A percentile compares a stretch with the other conserved stretches of the same genome.
Evolutionary conservation across 2,329 filamentous ascomycete species (phyloP).

Genomic region (Nannizzia gypsea): DNA sequence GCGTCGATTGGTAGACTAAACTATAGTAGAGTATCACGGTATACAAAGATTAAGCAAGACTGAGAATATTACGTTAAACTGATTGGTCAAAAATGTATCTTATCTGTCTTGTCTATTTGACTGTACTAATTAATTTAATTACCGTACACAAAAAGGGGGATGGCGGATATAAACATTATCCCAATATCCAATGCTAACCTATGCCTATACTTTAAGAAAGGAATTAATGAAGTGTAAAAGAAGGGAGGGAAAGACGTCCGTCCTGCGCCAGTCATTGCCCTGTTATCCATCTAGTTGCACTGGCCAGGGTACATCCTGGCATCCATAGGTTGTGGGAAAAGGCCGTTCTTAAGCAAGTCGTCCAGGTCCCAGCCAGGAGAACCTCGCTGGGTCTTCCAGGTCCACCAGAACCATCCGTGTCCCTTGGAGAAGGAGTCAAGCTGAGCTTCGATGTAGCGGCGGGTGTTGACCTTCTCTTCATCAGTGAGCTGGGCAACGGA

Average conservation of each 20-base stretch:
- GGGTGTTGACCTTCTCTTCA: constrained; percentile 27
- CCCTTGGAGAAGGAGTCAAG: constrained; percentile 34
- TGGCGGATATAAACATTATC: background rate
- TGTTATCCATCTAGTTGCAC: background rate
- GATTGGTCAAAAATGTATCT: background rate
- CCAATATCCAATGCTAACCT: background rate
- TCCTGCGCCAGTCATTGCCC: background rate
- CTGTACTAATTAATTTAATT: background rate
- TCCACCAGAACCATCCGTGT: constrained; percentile 40
- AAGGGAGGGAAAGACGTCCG: background rate
- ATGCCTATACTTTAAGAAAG: background rate
- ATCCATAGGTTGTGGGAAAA: constrained; percentile 38
- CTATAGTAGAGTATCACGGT: background rate
- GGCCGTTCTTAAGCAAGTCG: constrained; percentile 29
- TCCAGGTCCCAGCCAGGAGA: constrained; percentile 40
- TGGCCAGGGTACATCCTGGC: constrained; percentile 22
- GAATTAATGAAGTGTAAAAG: background rate
- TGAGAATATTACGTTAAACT: no score
- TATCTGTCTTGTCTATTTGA: background rate
- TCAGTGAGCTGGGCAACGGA: constrained; percentile 35
- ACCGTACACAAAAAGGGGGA: background rate
- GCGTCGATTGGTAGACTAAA: background rate
- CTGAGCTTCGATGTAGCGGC: constrained; percentile 37
- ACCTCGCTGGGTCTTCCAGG: constrained; percentile 37
- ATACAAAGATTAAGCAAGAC: background rate